phyloP scores from a whole-genome alignment of 805 yeast genomes.

The Yarrowia sp. region DNA sequence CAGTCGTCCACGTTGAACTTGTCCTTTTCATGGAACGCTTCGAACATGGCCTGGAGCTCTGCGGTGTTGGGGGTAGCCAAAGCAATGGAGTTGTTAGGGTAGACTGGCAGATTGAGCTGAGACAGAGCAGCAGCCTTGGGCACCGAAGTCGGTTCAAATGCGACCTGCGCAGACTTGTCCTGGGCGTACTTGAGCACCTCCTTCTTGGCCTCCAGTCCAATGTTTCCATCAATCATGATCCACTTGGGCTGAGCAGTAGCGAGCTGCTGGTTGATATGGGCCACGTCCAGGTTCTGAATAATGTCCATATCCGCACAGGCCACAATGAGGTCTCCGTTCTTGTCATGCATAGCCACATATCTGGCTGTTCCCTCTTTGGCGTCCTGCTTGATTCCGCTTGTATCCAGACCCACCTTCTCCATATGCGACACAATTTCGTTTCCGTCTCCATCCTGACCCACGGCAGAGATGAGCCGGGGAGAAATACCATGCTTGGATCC shows the following conservation, averaged over 20 bases:
- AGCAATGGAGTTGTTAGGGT: constrained; percentile 46
- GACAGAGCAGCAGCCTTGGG: constrained; percentile 56
- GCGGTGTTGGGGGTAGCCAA: constrained; percentile 65
- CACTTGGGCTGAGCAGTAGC: constrained; percentile 44
- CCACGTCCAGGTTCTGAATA: constrained; percentile 48
- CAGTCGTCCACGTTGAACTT: constrained; percentile 57
- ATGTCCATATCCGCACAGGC: constrained; percentile 88
- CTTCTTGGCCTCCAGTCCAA: constrained; percentile 46
- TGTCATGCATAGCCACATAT: constrained; percentile 65
- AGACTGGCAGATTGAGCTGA: constrained; percentile 34
- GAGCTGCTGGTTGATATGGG: constrained; percentile 46
- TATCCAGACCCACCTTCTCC: constrained; percentile 35
- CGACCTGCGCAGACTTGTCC: constrained; percentile 37
- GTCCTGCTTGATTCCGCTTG: constrained; percentile 43
- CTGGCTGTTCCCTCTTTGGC: constrained; percentile 53
- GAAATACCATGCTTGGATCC: constrained; percentile 31
- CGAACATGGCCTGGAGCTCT: constrained; percentile 58
- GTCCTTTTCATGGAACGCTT: constrained; percentile 45
- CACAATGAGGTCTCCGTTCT: constrained; percentile 58
- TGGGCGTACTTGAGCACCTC: constrained; percentile 39
- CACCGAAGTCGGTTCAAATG: constrained; percentile 76
- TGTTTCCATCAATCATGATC: constrained; percentile 66
- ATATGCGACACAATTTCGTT: constrained; percentile 30
- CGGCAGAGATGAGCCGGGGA: constrained; percentile 51
- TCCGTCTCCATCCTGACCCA: constrained; percentile 52